Conservation (phyloP, 2,329 filamentous ascomycete species). For the Trichoderma sp. region DNA sequence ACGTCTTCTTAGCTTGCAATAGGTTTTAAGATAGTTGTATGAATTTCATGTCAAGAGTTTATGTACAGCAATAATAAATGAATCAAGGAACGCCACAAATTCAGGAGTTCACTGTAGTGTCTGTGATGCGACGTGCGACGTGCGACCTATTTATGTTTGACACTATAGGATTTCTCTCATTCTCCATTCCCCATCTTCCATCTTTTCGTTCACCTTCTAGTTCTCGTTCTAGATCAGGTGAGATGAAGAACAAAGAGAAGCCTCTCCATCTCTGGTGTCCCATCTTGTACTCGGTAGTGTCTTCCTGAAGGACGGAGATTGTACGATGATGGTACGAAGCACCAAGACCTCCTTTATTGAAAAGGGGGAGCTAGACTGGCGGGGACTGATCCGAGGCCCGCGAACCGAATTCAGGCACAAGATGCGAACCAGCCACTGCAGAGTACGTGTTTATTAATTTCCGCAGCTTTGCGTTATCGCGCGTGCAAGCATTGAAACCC, state of each 20-base stretch:
- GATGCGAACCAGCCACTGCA: background rate
- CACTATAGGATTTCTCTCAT: no score
- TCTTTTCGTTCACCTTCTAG: no score
- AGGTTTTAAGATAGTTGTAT: background rate
- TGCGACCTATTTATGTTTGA: no score
- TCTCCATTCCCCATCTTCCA: no score
- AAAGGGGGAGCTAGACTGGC: background rate
- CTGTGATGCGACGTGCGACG: no score
- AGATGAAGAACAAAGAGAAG: no score
- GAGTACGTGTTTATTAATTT: background rate
- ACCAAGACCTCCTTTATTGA: background rate
- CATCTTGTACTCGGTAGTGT: background rate
- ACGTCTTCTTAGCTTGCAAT: conserved; percentile 24
- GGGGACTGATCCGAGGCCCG: background rate
- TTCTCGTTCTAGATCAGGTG: no score
- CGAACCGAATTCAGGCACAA: conserved; percentile 6
- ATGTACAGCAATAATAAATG: background rate
- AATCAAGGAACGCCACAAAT: no score
- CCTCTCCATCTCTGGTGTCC: no score
- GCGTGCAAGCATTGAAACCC: background rate
- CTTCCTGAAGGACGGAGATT: background rate
- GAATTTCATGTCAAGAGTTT: background rate
- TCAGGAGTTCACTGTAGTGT: no score
- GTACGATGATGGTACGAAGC: background rate
- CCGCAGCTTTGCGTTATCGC: background rate